Conservation (phyloP, 495 filamentous ascomycete species). For the Aspergillus mulundensis region DNA sequence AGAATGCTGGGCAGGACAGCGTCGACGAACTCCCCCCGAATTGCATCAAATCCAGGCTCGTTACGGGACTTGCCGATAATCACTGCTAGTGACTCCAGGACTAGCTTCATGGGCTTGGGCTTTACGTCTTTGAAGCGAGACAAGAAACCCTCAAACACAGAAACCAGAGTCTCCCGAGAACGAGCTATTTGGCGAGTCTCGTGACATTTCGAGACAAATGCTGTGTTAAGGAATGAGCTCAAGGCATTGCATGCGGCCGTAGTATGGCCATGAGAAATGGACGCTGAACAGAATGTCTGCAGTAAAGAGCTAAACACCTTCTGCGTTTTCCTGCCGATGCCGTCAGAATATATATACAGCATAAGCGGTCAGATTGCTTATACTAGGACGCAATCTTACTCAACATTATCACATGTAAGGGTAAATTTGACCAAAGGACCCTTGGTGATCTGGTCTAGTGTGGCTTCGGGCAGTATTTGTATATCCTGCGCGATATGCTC, state of each 20-base stretch:
- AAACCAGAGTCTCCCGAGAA: conserved; percentile 48
- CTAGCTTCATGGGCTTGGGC: conserved; percentile 69
- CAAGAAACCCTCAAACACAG: conserved; percentile 66
- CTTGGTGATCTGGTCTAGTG: conserved; percentile 35
- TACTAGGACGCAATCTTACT: conserved; percentile 26
- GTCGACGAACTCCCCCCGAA: conserved; percentile 23
- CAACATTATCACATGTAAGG: conserved; percentile 28
- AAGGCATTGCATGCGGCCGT: conserved; percentile 44
- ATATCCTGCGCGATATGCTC: conserved; percentile 34
- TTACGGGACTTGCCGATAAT: conserved; percentile 49
- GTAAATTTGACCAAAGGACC: conserved; percentile 39
- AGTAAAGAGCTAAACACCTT: conserved; percentile 37
- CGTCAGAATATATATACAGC: conserved; percentile 14
- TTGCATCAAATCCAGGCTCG: conserved; percentile 17
- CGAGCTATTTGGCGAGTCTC: conserved; percentile 39
- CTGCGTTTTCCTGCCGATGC: conserved; percentile 29
- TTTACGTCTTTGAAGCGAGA: conserved; percentile 70
- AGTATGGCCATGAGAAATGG: conserved; percentile 37
- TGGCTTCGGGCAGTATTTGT: conserved; percentile 37
- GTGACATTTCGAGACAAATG: conserved; percentile 31
- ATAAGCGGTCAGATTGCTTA: not conserved
- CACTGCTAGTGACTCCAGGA: conserved; percentile 56
- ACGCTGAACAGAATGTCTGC: conserved; percentile 35
- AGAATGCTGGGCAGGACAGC: conserved; percentile 35
- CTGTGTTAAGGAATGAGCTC: conserved; percentile 44